Evolutionary conservation across 805 yeast species (phyloP), one percentile per base, ranked within the genome.

Genomic region (Yarrowia osloensis): DNA sequence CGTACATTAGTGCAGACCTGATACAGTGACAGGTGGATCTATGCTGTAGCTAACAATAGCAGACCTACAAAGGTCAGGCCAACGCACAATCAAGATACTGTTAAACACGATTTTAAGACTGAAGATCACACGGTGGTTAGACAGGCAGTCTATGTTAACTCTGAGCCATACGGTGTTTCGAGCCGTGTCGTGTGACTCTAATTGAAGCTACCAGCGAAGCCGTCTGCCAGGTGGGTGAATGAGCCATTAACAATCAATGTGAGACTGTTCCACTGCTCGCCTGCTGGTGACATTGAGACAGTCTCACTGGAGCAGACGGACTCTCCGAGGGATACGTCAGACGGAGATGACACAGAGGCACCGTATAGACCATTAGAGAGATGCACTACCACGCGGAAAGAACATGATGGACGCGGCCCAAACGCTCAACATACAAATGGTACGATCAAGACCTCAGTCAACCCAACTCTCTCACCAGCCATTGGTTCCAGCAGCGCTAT

Each of bases 121-220:
- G 28, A 3, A 15, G 15, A 40, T 37, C 6, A 7, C 46, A 12
- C 22, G 6, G 9, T 19, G 13, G 7, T 44, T 46, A 46, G 33
- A 46, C 52, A 46, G 3, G 22, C 21, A 26, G 33, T n/a, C 33
- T 46, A 26, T 19, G 49, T 42, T 15, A 21, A 11, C 44, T 19
- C 44, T 40, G 44, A 40, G 24, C 11, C 22, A 13, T n/a, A 42
- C n/a, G 12, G 7, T 17, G 7, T 15, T 26, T 47, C 24, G 54
- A 47, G 54, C 54, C 54, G 54, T 47, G 35, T 47, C 54, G 54
- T 47, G 54, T 47, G 52, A 47, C 52, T 26, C 21, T 26, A 47
- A 17, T 46, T 44, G n/a, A 7, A n/a, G 7, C 21, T 17, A 11
- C 6, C 40, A 17, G 9, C 8, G 40, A 37, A 15, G 40, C 40